Conservation (phyloP, 2,329 filamentous ascomycete genomes). For the Esteya vermicola region DNA sequence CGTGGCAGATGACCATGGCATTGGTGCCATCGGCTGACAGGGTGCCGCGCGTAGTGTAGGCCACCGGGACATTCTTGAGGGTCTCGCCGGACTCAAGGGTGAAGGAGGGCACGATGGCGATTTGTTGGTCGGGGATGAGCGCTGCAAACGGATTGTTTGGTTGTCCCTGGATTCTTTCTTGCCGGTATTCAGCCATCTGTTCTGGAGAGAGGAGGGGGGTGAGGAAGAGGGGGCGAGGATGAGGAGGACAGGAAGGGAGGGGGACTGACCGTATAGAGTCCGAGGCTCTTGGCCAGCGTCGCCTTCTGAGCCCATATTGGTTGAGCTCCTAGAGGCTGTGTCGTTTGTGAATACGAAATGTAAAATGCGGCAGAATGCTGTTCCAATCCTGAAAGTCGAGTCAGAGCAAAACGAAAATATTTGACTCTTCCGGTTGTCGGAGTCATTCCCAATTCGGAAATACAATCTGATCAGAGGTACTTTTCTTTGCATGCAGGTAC, state of each 20-base stretch:
- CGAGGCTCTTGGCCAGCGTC: no score
- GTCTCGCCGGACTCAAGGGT: constrained; percentile 84
- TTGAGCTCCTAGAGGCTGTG: no score
- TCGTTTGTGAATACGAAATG: no score
- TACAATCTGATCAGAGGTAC: no score
- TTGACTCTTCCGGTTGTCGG: no score
- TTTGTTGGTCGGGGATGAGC: constrained; percentile 77
- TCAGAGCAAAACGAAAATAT: no score
- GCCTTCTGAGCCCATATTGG: no score
- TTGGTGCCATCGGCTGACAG: constrained; percentile 47
- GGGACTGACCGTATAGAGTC: constrained; percentile 10
- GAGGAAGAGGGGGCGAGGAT: background rate
- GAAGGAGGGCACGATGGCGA: constrained; percentile 77
- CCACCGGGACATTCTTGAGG: constrained; percentile 60
- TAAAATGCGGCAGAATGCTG: no score
- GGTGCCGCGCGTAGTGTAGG: constrained; percentile 51
- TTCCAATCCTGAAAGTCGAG: no score
- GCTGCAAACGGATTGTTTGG: constrained; percentile 82
- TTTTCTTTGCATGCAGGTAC: no score
- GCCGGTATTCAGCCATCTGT: constrained; percentile 46
- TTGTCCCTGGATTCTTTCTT: constrained; percentile 54
- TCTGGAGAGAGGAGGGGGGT: no score
- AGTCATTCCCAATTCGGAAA: no score
- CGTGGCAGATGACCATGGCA: constrained; percentile 68
- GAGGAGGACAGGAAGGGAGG: background rate